Evolutionary conservation across 768 basidiomycete species (phyloP).

Genomic region (Arthromyces matolae): DNA sequence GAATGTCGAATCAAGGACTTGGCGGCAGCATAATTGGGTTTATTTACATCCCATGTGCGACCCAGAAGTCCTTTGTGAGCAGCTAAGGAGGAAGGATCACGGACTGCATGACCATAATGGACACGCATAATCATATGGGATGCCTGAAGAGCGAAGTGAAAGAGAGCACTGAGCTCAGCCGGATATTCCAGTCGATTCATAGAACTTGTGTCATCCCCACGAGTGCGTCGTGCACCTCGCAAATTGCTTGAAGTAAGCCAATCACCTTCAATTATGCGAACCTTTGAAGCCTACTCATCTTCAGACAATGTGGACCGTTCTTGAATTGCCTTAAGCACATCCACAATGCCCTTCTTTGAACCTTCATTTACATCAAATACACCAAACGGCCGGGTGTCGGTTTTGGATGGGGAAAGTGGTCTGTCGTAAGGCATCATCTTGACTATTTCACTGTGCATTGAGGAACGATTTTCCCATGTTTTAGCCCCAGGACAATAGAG

Average conservation of each 20-base stretch:
- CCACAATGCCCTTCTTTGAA: conserved; percentile 24
- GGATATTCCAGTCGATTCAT: no score
- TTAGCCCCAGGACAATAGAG: neutral
- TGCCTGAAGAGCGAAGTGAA: conserved; percentile 24
- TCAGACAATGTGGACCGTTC: conserved; percentile 16
- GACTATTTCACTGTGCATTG: neutral
- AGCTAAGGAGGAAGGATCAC: conserved; percentile 22
- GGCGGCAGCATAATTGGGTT: conserved; percentile 26
- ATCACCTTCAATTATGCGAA: conserved; percentile 24
- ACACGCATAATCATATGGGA: conserved; percentile 20
- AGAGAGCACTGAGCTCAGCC: conserved; percentile 20
- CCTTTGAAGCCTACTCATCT: conserved; percentile 18
- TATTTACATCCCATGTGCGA: conserved; percentile 21
- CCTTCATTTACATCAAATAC: conserved; percentile 29
- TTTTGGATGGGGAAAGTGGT: conserved; percentile 19
- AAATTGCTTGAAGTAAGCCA: conserved; percentile 26
- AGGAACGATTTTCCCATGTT: neutral
- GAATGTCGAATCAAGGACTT: conserved; percentile 27
- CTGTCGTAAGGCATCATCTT: conserved; percentile 15
- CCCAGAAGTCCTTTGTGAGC: conserved; percentile 23
- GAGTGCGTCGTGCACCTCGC: conserved; percentile 18
- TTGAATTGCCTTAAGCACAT: conserved; percentile 21
- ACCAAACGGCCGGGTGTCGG: conserved; percentile 23
- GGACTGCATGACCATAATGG: conserved; percentile 21
- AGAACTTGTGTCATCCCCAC: conserved; percentile 19